Evolutionary conservation across 225 moss, liverwort and hornwort genomes (phyloP).

Genomic region (Thuidium tamariscinum): DNA sequence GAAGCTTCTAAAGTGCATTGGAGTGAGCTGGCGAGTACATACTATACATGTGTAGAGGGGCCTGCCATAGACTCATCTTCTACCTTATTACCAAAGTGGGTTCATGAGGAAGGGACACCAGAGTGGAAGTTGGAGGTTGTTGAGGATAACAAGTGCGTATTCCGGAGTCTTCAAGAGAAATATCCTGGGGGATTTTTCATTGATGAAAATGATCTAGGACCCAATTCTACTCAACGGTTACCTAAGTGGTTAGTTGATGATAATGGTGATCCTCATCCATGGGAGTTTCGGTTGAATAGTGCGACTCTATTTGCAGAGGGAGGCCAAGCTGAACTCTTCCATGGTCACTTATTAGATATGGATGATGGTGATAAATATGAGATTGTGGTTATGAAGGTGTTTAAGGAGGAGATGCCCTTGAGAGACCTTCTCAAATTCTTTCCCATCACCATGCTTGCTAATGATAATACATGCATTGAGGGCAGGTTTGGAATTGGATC

Average conservation of each 20-base stretch:
- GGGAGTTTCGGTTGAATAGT: accelerated
- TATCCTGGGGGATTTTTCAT: not conserved
- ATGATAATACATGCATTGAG: too few relatives aligned
- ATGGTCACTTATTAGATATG: accelerated
- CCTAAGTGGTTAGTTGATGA: accelerated
- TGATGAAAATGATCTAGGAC: not conserved
- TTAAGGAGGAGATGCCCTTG: not conserved
- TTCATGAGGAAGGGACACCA: not conserved
- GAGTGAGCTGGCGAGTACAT: not conserved
- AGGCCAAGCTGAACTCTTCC: not conserved
- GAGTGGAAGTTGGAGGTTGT: not conserved
- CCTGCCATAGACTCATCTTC: too few relatives aligned
- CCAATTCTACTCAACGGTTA: too few relatives aligned
- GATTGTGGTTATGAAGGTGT: not conserved
- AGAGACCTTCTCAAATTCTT: not conserved
- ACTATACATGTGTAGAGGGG: not conserved
- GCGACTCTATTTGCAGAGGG: not conserved
- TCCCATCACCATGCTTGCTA: not conserved
- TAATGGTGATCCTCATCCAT: accelerated
- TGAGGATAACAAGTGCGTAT: not conserved
- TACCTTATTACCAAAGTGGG: accelerated
- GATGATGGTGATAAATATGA: accelerated
- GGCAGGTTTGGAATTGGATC: accelerated
- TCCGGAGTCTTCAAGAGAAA: not conserved
- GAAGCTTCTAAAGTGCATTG: not conserved